A percentile compares a stretch with the other conserved stretches of the same genome.
Conservation (phyloP, 495 filamentous ascomycete species). For the Penicillium nucicola region DNA sequence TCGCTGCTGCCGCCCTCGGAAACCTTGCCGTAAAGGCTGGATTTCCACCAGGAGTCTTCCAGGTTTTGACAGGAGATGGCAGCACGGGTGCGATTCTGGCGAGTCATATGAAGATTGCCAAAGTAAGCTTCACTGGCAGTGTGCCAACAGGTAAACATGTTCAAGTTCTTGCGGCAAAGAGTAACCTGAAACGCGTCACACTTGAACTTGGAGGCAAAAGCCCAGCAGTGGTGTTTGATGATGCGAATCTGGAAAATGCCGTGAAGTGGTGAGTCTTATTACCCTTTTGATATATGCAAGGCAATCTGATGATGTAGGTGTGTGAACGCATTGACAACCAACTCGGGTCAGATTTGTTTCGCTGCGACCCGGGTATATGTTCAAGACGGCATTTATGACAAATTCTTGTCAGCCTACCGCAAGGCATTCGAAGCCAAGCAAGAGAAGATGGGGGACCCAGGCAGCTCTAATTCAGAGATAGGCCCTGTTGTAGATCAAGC, state of each 20-base stretch:
- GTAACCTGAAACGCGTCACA: conserved; percentile 42
- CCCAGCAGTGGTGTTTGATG: conserved; percentile 34
- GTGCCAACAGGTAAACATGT: conserved; percentile 10
- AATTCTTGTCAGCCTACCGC: not conserved
- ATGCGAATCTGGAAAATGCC: conserved; percentile 12
- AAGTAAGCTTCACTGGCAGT: conserved; percentile 18
- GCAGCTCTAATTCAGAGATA: conserved; percentile 72
- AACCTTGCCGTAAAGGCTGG: conserved; percentile 79
- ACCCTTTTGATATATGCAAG: too few relatives aligned
- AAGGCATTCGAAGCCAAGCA: not conserved
- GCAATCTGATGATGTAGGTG: too few relatives aligned
- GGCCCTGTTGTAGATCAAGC: conserved; percentile 81
- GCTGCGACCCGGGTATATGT: not conserved
- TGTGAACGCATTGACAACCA: not conserved
- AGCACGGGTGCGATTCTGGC: conserved; percentile 52
- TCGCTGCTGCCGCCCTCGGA: conserved; percentile 79
- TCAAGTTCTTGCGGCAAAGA: conserved; percentile 23
- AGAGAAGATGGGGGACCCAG: conserved; percentile 54
- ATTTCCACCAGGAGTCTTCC: conserved; percentile 79
- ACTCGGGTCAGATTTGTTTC: conserved; percentile 11
- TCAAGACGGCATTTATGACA: not conserved
- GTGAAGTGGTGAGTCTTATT: not conserved
- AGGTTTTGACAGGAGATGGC: conserved; percentile 77
- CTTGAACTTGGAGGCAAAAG: conserved; percentile 38
- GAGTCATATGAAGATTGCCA: conserved; percentile 3